Conservation (phyloP, 129 eudicot genomes). For the Dittrichia graveolens region DNA sequence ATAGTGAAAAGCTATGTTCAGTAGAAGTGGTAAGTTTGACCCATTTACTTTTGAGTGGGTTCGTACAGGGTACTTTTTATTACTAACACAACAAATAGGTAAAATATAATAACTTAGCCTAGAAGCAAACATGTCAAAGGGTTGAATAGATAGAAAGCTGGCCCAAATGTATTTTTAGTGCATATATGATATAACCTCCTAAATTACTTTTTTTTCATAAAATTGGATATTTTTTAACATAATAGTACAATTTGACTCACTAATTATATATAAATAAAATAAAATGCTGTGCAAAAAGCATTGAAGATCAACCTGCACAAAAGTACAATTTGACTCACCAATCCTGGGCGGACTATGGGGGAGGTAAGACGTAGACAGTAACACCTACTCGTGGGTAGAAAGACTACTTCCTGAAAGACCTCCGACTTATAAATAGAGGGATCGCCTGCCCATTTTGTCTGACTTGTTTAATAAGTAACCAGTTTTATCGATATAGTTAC, state of each 20-base stretch:
- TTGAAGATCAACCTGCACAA: background rate
- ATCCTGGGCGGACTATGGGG: too few relatives aligned
- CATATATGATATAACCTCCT: background rate
- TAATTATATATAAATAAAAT: background rate
- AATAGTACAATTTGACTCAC: background rate
- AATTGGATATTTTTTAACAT: background rate
- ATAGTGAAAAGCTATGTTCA: background rate
- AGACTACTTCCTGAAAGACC: too few relatives aligned
- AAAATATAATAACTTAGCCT: background rate
- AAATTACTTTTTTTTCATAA: background rate
- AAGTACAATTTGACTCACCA: too few relatives aligned
- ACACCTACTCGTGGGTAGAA: too few relatives aligned
- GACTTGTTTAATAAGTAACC: background rate
- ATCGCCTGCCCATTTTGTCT: background rate
- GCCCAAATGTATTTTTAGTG: background rate
- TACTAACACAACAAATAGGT: background rate
- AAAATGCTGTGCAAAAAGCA: background rate
- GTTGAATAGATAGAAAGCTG: background rate
- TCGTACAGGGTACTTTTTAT: background rate
- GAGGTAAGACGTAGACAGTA: too few relatives aligned
- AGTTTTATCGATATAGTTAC: background rate
- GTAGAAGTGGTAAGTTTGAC: background rate
- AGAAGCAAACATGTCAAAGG: background rate
- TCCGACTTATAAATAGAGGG: too few relatives aligned
- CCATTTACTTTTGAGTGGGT: background rate